phyloP scores from a whole-genome alignment of 2,329 filamentous ascomycete genomes.

The Pseudocercospora vitis region DNA sequence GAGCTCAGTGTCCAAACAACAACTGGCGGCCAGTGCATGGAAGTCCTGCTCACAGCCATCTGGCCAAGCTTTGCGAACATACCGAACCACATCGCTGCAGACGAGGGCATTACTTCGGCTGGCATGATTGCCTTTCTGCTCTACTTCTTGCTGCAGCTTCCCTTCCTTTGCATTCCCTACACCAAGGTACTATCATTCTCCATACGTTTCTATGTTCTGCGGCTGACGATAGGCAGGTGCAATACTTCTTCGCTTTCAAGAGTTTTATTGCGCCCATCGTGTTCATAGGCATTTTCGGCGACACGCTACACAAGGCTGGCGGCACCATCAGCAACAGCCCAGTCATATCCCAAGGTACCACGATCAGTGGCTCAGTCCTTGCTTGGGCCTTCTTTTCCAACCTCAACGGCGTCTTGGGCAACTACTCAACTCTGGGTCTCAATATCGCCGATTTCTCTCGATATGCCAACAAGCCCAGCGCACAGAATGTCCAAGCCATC shows the following conservation, averaged over 20 bases:
- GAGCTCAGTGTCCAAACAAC: slow-evolving; percentile 30
- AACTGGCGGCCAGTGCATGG: slow-evolving; percentile 32
- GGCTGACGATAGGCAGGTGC: slow-evolving; percentile 17
- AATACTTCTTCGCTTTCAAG: slow-evolving; percentile 44
- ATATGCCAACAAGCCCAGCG: slow-evolving; percentile 35
- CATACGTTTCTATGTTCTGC: not conserved
- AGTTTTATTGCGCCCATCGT: slow-evolving; percentile 39
- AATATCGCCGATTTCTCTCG: slow-evolving; percentile 40
- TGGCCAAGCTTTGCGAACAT: slow-evolving; percentile 58
- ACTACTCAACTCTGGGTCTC: slow-evolving; percentile 37
- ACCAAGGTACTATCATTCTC: slow-evolving; percentile 28
- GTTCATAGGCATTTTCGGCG: slow-evolving; percentile 36
- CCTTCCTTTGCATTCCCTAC: slow-evolving; percentile 57
- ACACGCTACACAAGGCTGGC: slow-evolving; percentile 35
- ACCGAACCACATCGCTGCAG: slow-evolving; percentile 50
- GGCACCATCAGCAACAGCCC: slow-evolving; percentile 34
- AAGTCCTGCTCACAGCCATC: slow-evolving; percentile 44
- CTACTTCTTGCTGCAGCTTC: slow-evolving; percentile 56
- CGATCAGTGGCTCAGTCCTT: slow-evolving; percentile 32
- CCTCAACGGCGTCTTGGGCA: slow-evolving; percentile 34
- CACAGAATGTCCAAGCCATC: slow-evolving; percentile 37
- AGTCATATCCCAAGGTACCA: slow-evolving; percentile 35
- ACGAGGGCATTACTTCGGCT: slow-evolving; percentile 55
- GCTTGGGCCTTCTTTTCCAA: slow-evolving; percentile 34
- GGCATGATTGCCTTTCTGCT: slow-evolving; percentile 58